Percentiles rank a stretch among this genome's conserved stretches.
Conservation (phyloP, 441 rosid species). For the Monsonia emarginata region DNA sequence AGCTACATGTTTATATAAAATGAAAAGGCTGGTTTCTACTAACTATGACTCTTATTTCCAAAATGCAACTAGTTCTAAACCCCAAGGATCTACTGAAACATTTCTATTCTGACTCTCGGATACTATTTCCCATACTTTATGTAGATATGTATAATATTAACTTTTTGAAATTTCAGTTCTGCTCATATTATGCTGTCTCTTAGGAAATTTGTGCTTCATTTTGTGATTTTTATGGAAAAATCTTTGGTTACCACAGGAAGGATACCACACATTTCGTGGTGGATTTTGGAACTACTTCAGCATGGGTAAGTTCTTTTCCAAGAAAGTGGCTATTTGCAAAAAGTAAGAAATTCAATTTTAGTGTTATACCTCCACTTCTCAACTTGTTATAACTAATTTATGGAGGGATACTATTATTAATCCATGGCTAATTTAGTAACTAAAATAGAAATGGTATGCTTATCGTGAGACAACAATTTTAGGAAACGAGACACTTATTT, state of each 20-base stretch:
- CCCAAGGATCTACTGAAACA: no score
- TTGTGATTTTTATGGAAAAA: slow-evolving; percentile 8
- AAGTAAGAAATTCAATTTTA: no score
- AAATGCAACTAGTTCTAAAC: background rate
- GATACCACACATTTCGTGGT: slow-evolving; percentile 41
- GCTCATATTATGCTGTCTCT: background rate
- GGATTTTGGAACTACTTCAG: slow-evolving; percentile 56
- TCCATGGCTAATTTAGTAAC: no score
- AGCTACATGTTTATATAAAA: no score
- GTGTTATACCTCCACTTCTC: no score
- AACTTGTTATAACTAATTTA: no score
- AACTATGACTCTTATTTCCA: background rate
- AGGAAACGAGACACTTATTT: no score
- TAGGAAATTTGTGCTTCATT: background rate
- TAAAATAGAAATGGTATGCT: no score
- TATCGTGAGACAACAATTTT: no score
- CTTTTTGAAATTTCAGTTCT: background rate
- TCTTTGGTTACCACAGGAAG: slow-evolving; percentile 26
- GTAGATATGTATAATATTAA: background rate
- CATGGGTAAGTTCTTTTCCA: slow-evolving; percentile 27
- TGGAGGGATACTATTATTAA: no score
- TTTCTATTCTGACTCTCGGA: no score
- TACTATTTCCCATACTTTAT: background rate
- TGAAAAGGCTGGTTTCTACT: background rate
- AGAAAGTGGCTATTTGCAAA: no score